Base-by-base conservation (phyloP, 306 rosid genomes). In the Astragalus glycyphyllos region DNA sequence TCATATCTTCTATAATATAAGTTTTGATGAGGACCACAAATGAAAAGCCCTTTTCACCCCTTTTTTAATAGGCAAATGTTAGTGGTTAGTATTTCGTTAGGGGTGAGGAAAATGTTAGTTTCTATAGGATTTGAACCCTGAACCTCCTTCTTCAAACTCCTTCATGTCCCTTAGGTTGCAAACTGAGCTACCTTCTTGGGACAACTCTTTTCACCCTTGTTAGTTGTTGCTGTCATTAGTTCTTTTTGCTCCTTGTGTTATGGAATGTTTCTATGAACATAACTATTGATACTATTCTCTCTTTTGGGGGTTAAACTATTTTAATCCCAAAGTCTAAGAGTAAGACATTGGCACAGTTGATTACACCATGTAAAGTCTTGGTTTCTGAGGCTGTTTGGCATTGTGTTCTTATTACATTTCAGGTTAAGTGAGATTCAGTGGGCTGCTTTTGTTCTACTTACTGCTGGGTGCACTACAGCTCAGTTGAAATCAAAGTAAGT, bases 371-470 rank as follows among this genome's bases (percentile, higher is more conserved):
- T 44, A 61, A 69, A 35, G 32, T 71, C 69, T 58, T 70, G 76
- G 41, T 63, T 65, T 20, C 49, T 14, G 46, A 55, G 74, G 58
- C 54, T 72, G 46, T 63, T 65, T 10, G 15, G 8, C 35, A 35
- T 73, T 65, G 60, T 85, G 64, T 68, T 81, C 58, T 71, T 62
- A 7, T 69, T 40, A 55, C 72, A 32, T 77, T 82, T 77, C 89
- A 94, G 97, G 91, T 84, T 94, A 84, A 94, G 95, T 67, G 89
- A 94, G 83, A 87, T 87, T 83, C 99, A 90, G 67, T 94, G 97
- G 97, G 99, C 97, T 10, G 99, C 99, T 75, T 94, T 91, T 87
- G 76, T 94, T 82, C 85, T 94, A 35, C 88, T 94, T 20, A 89
- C 87, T 79, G 96, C 92, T 41, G 97, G 97, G 65, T 94, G 98